Evolutionary conservation across 2,329 filamentous ascomycete species (phyloP).

Genomic region (Juglanconis juglandina): DNA sequence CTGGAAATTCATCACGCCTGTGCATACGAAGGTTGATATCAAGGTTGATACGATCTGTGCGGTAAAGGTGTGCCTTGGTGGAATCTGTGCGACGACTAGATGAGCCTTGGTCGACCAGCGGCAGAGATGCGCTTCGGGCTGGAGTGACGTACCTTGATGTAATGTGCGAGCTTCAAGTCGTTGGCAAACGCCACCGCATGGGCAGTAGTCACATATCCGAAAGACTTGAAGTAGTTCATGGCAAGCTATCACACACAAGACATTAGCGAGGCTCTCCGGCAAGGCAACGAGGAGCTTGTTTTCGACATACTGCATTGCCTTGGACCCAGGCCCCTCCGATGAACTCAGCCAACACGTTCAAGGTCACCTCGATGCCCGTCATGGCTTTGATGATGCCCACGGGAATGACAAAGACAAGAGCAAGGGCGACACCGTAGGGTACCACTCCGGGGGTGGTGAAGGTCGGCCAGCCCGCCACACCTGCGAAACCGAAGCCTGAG

Average conservation of each 20-base stretch:
- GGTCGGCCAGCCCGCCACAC: slow-evolving; percentile 33
- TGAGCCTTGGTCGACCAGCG: not conserved
- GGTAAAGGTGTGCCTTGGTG: slow-evolving; percentile 55
- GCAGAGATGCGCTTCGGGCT: not conserved
- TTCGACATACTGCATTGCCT: slow-evolving; percentile 33
- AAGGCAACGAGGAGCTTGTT: not conserved
- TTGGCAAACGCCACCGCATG: slow-evolving; percentile 47
- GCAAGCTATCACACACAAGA: slow-evolving; percentile 24
- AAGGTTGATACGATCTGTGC: slow-evolving; percentile 58
- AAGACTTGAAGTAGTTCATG: slow-evolving; percentile 45
- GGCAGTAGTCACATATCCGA: slow-evolving; percentile 35
- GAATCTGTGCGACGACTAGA: slow-evolving; percentile 39
- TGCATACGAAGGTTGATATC: slow-evolving; percentile 50
- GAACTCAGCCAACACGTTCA: slow-evolving; percentile 46
- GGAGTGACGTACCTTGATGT: slow-evolving; percentile 37
- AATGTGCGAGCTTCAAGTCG: slow-evolving; percentile 33
- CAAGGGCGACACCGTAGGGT: slow-evolving; percentile 40
- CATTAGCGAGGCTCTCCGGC: not conserved
- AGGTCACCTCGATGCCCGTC: slow-evolving; percentile 37
- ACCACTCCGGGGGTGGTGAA: slow-evolving; percentile 37
- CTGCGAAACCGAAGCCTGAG: slow-evolving; percentile 28
- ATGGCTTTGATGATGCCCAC: slow-evolving; percentile 42
- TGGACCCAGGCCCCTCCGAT: slow-evolving; percentile 40
- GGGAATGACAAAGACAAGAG: slow-evolving; percentile 41
- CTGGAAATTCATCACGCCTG: slow-evolving; percentile 43